Base-by-base conservation (phyloP, 1,284 basidiomycete species). In the Ustilago tritici region DNA sequence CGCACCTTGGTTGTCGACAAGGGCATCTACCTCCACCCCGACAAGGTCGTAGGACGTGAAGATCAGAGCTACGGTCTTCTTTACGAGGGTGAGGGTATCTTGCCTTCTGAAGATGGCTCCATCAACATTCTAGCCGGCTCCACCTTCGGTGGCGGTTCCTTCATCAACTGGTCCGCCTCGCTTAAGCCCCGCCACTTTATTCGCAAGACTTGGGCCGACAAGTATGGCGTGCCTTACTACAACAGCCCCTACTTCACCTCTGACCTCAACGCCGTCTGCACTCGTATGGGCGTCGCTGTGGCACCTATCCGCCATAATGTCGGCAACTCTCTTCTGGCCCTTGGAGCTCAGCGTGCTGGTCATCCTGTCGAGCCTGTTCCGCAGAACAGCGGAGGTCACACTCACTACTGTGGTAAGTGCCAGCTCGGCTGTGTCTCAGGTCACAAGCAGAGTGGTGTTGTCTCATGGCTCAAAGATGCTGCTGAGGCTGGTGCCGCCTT, bases 151-250 rank as follows among this genome's bases (percentile, higher is more conserved):
- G 88, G 88, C 5, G 88, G 88, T 14, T 87, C 86, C 0, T 83
- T 86, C 23, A 85, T 89, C 81, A 89, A 89, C 78, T 89, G 88
- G 88, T 87, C 87, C 0, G 88, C 87, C 3, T 87, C 86, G 23
- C 83, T 87, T 56, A 82, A 83, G 68, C 87, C 87, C 14, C 87
- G 86, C n/a, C 79, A 84, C 65, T 87, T 83, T 66, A 76, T 87
- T 8, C 84, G 88, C 56, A 76, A 85, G 47, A 82, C 86, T 5
- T 88, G 88, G 88, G 83, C 87, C 6, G 82, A 83, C 55, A 78
- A 83, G 69, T 80, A 80, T 63, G 85, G 86, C 19, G 70, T 88
- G 36, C 82, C 84, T 2, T 87, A 87, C 76, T 88, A 85, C 78
- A 71, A 82, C 47, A 83, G 84, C 54, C 75, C 80, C 15, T 77